Conservation (phyloP, 2,329 filamentous ascomycete genomes). For the Dactylellina sp. region DNA sequence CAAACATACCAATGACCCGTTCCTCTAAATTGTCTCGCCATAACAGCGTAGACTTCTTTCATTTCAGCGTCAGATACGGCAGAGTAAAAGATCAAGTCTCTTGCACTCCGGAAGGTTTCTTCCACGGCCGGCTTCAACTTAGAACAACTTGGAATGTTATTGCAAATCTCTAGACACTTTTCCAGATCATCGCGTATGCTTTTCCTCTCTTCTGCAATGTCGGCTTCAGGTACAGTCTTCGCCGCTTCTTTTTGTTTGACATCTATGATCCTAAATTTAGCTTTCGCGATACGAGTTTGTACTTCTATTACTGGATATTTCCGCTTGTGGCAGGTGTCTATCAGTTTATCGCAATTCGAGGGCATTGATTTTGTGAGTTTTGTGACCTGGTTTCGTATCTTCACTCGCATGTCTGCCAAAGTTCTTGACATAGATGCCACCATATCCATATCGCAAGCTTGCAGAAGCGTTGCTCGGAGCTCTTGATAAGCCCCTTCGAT, state of each 20-base stretch:
- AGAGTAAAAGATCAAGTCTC: conserved; percentile 66
- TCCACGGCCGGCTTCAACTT: conserved; percentile 66
- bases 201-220: conserved; percentile 7
- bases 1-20: conserved; percentile 74
- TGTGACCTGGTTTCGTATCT: background rate
- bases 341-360: conserved; percentile 4
- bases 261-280: conserved; percentile 13
- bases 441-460: conserved; percentile 42
- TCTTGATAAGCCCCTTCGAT: conserved; percentile 50
- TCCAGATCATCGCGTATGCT: conserved; percentile 47
- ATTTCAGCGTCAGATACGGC: conserved; percentile 68
- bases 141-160: conserved; percentile 39
- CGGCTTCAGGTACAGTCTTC: conserved; percentile 29
- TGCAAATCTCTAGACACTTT: conserved; percentile 40
- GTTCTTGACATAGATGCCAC: background rate
- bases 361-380: background rate
- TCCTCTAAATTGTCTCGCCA: conserved; percentile 67
- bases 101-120: conserved; percentile 66
- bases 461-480: conserved; percentile 9
- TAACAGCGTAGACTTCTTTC: conserved; percentile 67
- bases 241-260: conserved; percentile 20
- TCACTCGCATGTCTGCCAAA: background rate
- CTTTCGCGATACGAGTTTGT: conserved; percentile 22
- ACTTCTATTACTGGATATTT: conserved; percentile 26
- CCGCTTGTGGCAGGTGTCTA: conserved; percentile 13